phyloP scores from a whole-genome alignment of 2,329 filamentous ascomycete species.

The Cercospora sp. region DNA sequence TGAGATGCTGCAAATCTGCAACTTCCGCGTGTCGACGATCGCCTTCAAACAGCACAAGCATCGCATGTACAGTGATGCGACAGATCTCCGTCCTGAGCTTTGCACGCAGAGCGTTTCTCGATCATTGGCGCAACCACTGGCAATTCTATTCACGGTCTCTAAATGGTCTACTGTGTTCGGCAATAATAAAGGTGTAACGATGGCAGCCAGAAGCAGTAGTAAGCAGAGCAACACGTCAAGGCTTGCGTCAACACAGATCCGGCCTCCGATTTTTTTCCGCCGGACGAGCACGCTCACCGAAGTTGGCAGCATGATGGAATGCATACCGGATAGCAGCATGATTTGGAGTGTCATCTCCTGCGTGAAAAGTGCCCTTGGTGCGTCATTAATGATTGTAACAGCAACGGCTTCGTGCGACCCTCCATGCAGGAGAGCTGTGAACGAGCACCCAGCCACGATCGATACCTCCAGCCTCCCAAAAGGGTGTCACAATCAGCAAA shows the following conservation, averaged over 20 bases:
- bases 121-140: neutral
- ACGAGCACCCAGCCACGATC: neutral
- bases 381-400: neutral
- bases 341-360: neutral
- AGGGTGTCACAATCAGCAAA: neutral
- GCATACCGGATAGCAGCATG: neutral
- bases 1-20: neutral
- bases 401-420: neutral
- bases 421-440: neutral
- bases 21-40: neutral
- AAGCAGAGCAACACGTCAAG: neutral
- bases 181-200: neutral
- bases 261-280: neutral
- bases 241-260: neutral
- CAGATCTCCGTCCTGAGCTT: neutral
- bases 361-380: neutral
- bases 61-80: neutral
- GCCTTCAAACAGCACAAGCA: neutral
- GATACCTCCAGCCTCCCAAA: slow-evolving; percentile 7
- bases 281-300: neutral
- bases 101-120: neutral
- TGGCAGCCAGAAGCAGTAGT: neutral
- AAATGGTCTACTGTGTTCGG: neutral
- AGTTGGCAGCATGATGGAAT: neutral
- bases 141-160: neutral